phyloP scores from a whole-genome alignment of 1,139 yeast species.

The Diutina scorzettiae region DNA sequence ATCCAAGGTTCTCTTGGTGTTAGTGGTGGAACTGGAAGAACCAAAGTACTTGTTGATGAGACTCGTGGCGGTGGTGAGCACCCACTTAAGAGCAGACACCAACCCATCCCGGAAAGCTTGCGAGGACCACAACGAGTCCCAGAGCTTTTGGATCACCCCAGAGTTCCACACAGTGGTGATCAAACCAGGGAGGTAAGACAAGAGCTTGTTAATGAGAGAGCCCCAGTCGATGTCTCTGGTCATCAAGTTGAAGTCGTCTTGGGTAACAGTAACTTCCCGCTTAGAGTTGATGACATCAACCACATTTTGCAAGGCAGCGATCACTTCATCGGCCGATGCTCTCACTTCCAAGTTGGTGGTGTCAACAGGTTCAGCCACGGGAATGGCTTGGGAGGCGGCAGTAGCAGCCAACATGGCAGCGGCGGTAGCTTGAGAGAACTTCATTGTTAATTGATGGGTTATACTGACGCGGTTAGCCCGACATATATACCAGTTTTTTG shows the following conservation, averaged over 20 bases:
- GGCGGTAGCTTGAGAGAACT: constrained; percentile 3
- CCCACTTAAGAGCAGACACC: constrained; percentile 10
- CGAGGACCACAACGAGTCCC: constrained; percentile 15
- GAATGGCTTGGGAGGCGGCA: constrained; percentile 5
- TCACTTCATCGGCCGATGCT: background rate
- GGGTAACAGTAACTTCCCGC: background rate
- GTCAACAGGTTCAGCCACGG: background rate
- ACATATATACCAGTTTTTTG: too few relatives aligned
- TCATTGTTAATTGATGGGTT: background rate
- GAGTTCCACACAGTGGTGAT: constrained; percentile 16
- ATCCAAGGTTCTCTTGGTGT: constrained; percentile 2
- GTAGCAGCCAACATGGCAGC: constrained; percentile 6
- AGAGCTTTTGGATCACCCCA: constrained; percentile 15
- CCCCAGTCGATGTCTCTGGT: constrained; percentile 12
- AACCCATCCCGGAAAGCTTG: constrained; percentile 9
- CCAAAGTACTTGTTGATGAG: constrained; percentile 11
- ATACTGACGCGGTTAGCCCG: too few relatives aligned
- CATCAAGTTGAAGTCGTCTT: constrained; percentile 7
- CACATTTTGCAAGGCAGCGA: constrained; percentile 1
- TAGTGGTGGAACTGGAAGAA: background rate
- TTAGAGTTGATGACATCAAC: constrained; percentile 2
- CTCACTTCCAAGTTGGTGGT: background rate
- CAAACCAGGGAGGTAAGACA: constrained; percentile 8
- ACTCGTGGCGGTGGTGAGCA: constrained; percentile 13
- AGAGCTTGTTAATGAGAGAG: constrained; percentile 13